Percentiles rank a stretch among this genome's conserved stretches.
Conservation (phyloP, 106 monocot genomes). For the Dioscorea zingiberensis region DNA sequence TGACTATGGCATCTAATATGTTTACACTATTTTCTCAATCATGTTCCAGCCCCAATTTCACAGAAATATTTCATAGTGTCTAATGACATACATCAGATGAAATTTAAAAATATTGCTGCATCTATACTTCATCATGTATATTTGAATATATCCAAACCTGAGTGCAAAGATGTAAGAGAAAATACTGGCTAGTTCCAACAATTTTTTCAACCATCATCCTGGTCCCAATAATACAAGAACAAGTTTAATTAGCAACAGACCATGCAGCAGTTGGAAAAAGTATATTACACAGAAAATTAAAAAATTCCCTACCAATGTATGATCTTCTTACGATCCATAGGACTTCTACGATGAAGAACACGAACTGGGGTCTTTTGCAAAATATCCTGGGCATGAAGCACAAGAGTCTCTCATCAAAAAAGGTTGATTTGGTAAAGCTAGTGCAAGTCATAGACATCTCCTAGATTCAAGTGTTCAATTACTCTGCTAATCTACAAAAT, state of each 20-base stretch:
- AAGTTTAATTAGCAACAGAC: background rate
- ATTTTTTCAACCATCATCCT: constrained; percentile 90
- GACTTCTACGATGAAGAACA: constrained; percentile 93
- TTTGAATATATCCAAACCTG: constrained; percentile 42
- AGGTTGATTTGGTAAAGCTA: background rate
- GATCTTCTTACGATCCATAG: constrained; percentile 69
- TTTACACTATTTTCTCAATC: too few species aligned
- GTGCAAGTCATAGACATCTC: background rate
- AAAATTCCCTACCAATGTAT: constrained; percentile 72
- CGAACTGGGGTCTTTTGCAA: constrained; percentile 78
- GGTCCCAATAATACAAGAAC: constrained; percentile 1
- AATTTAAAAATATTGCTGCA: background rate
- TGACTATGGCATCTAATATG: background rate
- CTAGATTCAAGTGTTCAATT: background rate
- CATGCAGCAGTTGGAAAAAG: background rate
- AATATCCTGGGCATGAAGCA: constrained; percentile 53
- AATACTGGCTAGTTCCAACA: constrained; percentile 50
- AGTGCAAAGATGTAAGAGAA: constrained; percentile 88
- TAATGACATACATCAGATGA: background rate
- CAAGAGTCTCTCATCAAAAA: background rate
- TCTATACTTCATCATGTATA: background rate
- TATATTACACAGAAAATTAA: background rate
- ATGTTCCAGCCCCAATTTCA: too few species aligned
- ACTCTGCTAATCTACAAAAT: background rate
- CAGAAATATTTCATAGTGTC: background rate